phyloP scores from a whole-genome alignment of 2,329 filamentous ascomycete genomes.

The Aureobasidium subglaciale region DNA sequence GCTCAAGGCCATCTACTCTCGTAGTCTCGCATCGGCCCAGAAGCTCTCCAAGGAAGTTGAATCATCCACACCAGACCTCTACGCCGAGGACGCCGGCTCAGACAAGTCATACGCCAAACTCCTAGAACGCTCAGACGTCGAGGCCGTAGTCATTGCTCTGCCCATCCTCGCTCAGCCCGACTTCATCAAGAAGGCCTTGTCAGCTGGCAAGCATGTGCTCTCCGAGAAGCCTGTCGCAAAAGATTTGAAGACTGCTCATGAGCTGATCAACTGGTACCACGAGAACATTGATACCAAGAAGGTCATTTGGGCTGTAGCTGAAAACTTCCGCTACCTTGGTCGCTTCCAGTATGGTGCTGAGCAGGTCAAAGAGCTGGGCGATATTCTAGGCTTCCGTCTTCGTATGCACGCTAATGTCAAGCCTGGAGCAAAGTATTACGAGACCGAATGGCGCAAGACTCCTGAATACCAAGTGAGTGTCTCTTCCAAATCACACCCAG shows the following conservation, averaged over 20 bases:
- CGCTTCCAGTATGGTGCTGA: slow-evolving; percentile 47
- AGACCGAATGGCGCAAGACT: slow-evolving; percentile 57
- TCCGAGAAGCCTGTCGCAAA: slow-evolving; percentile 49
- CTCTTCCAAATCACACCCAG: no score
- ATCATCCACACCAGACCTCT: slow-evolving; percentile 41
- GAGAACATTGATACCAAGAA: slow-evolving; percentile 33
- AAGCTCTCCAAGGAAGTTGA: slow-evolving; percentile 34
- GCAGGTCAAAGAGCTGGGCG: slow-evolving; percentile 47
- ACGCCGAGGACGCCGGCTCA: slow-evolving; percentile 48
- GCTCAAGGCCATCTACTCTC: slow-evolving; percentile 61
- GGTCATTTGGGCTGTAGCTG: slow-evolving; percentile 54
- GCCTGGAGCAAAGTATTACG: slow-evolving; percentile 48
- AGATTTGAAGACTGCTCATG: slow-evolving; percentile 46
- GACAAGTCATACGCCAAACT: slow-evolving; percentile 38
- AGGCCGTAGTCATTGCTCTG: slow-evolving; percentile 47
- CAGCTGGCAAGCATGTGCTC: slow-evolving; percentile 48
- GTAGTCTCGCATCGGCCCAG: slow-evolving; percentile 52
- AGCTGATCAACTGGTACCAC: slow-evolving; percentile 44
- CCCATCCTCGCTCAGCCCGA: slow-evolving; percentile 36
- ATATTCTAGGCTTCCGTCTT: slow-evolving; percentile 48
- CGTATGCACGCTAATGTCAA: slow-evolving; percentile 40
- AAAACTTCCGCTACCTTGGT: slow-evolving; percentile 63
- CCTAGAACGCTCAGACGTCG: slow-evolving; percentile 37
- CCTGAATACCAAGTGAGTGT: slow-evolving; percentile 52
- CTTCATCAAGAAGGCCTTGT: slow-evolving; percentile 44